These are phyloP conservation scores for Rhodofomes roseus DNA, from an alignment of 1,284 basidiomycete genomes.

Conservation along the genomic window DNA sequence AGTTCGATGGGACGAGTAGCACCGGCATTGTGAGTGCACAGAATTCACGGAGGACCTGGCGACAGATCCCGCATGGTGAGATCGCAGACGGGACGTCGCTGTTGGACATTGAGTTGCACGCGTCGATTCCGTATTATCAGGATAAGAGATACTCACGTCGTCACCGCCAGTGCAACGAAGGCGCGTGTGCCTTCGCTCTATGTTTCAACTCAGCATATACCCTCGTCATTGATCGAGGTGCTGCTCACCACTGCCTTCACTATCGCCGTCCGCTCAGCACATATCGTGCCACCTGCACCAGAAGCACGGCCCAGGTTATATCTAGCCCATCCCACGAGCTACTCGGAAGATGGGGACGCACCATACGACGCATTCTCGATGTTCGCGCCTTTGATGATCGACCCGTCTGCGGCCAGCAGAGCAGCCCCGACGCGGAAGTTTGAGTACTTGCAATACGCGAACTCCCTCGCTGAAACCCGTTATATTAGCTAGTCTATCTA, in stretches of 20 bases:
- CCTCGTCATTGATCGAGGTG: background rate
- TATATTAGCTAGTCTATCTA: too few relatives aligned
- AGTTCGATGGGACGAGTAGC: constrained; percentile 71
- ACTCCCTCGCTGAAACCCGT: constrained; percentile 55
- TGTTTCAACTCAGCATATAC: too few relatives aligned
- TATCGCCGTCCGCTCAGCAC: constrained; percentile 86
- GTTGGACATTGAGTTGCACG: too few relatives aligned
- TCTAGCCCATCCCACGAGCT: too few relatives aligned
- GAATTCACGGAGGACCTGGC: constrained; percentile 90
- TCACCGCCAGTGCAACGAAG: constrained; percentile 73
- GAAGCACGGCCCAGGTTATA: background rate
- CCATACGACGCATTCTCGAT: constrained; percentile 92
- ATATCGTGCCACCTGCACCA: constrained; percentile 62
- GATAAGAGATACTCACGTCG: constrained; percentile 44
- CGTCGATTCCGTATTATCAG: background rate
- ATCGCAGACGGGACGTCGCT: constrained; percentile 64
- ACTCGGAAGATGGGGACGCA: constrained; percentile 32
- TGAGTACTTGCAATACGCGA: constrained; percentile 74
- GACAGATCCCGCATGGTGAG: constrained; percentile 89
- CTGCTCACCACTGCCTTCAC: constrained; percentile 80
- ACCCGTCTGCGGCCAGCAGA: constrained; percentile 64
- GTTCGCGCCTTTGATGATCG: constrained; percentile 80
- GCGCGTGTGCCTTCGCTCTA: constrained; percentile 73
- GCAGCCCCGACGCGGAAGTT: constrained; percentile 90
- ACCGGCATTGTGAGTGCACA: constrained; percentile 75